phyloP scores from a whole-genome alignment of 805 yeast species.

The Zygoascus tannicola region DNA sequence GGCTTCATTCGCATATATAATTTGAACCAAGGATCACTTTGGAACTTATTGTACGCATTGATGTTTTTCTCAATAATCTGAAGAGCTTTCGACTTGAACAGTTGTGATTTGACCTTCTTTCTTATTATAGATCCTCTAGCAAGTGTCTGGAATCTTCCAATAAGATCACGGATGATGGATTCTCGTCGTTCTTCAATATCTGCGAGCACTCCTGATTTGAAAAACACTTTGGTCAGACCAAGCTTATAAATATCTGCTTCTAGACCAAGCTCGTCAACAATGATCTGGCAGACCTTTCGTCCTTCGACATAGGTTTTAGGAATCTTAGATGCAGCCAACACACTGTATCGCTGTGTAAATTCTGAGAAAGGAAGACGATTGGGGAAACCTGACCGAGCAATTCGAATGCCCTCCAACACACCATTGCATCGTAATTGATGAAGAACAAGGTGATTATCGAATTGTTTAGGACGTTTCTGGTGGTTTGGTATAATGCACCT shows the following conservation, averaged over 20 bases:
- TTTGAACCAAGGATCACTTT: conserved; percentile 68
- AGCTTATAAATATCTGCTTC: conserved; percentile 53
- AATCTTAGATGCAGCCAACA: conserved; percentile 45
- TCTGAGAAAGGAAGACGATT: conserved; percentile 79
- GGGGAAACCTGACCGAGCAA: conserved; percentile 95
- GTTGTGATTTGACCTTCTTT: conserved; percentile 33
- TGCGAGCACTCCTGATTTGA: conserved; percentile 70
- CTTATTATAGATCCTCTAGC: conserved; percentile 60
- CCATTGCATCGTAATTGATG: conserved; percentile 94
- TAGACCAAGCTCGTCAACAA: conserved; percentile 53
- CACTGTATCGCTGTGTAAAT: conserved; percentile 64
- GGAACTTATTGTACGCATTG: conserved; percentile 38
- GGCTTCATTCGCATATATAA: conserved; percentile 68
- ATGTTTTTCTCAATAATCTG: conserved; percentile 58
- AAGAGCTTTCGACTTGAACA: conserved; percentile 62
- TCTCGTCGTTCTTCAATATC: conserved; percentile 73
- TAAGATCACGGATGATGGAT: conserved; percentile 42
- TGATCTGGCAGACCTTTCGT: conserved; percentile 59
- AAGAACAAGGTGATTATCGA: conserved; percentile 68
- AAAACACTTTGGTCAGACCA: conserved; percentile 65
- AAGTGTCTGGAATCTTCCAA: conserved; percentile 54
- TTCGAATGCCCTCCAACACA: conserved; percentile 94
- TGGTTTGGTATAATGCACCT: conserved; percentile 91
- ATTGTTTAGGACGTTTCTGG: conserved; percentile 55
- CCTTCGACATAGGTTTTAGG: conserved; percentile 36